These are phyloP conservation scores for Schwanniomyces polymorphus DNA, from an alignment of 805 yeast genomes.

Conservation along the genomic window DNA sequence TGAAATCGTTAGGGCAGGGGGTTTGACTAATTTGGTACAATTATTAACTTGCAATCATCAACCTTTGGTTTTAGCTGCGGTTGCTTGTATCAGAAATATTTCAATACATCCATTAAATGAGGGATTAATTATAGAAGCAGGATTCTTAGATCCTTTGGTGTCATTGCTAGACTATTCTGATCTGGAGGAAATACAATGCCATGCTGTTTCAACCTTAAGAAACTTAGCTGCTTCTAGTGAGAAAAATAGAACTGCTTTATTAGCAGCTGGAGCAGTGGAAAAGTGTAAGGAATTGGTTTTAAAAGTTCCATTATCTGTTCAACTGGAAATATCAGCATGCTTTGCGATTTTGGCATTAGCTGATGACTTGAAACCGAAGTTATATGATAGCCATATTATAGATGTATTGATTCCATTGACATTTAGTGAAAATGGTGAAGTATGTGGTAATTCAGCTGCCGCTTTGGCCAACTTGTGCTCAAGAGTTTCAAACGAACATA, in stretches of 20 bases:
- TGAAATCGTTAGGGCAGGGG: slow-evolving; percentile 94
- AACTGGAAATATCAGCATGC: slow-evolving; percentile 95
- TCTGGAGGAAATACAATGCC: slow-evolving; percentile 96
- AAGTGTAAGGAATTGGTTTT: slow-evolving; percentile 88
- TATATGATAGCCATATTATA: slow-evolving; percentile 79
- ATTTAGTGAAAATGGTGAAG: slow-evolving; percentile 83
- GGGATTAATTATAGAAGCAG: slow-evolving; percentile 93
- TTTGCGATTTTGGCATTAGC: slow-evolving; percentile 96
- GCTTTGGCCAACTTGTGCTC: slow-evolving; percentile 95
- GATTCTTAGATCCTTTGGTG: slow-evolving; percentile 90
- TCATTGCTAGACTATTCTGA: slow-evolving; percentile 79
- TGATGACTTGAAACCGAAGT: slow-evolving; percentile 84
- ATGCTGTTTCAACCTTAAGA: slow-evolving; percentile 93
- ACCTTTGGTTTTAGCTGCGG: slow-evolving; percentile 92
- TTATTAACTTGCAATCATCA: slow-evolving; percentile 86
- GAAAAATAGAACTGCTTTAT: slow-evolving; percentile 84
- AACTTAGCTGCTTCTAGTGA: slow-evolving; percentile 96
- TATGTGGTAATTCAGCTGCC: slow-evolving; percentile 97
- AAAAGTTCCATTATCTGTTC: slow-evolving; percentile 86
- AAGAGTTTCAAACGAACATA: slow-evolving; percentile 75
- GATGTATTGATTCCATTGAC: slow-evolving; percentile 92
- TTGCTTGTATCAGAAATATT: slow-evolving; percentile 96
- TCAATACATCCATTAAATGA: slow-evolving; percentile 97
- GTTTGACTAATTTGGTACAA: slow-evolving; percentile 89
- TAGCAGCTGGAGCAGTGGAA: slow-evolving; percentile 94